Conservation (phyloP, 768 basidiomycete species). For the Hypholoma fasciculare region DNA sequence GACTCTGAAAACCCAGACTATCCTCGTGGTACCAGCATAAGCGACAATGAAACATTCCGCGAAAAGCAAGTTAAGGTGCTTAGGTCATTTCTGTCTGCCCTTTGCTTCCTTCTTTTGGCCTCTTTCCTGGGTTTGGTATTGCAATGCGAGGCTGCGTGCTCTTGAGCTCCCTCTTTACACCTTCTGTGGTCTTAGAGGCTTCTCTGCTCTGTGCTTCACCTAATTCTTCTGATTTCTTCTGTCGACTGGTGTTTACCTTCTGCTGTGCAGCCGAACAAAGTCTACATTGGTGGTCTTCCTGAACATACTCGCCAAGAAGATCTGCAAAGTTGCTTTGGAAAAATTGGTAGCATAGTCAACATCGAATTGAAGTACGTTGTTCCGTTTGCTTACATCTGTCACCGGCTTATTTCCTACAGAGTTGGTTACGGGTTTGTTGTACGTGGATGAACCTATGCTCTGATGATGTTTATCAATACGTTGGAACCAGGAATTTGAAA, state of each 20-base stretch:
- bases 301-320: slow-evolving; percentile 87
- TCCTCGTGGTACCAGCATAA: slow-evolving; percentile 49
- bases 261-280: slow-evolving; percentile 87
- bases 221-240: slow-evolving; percentile 52
- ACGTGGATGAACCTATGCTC: slow-evolving; percentile 29
- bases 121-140: slow-evolving; percentile 34
- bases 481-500: slow-evolving; percentile 74
- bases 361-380: slow-evolving; percentile 80
- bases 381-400: slow-evolving; percentile 10
- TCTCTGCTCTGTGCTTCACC: slow-evolving; percentile 42
- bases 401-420: slow-evolving; percentile 38
- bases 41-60: slow-evolving; percentile 51
- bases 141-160: slow-evolving; percentile 37
- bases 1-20: slow-evolving; percentile 53
- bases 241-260: slow-evolving; percentile 68
- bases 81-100: slow-evolving; percentile 55
- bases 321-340: slow-evolving; percentile 82
- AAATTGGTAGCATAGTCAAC: slow-evolving; percentile 72
- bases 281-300: slow-evolving; percentile 89
- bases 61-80: slow-evolving; percentile 89
- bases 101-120: slow-evolving; percentile 36
- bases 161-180: slow-evolving; percentile 33
- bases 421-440: slow-evolving; percentile 91
- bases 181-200: slow-evolving; percentile 41
- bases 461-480: slow-evolving; percentile 6